These are phyloP conservation scores for Barnettozyma wickerhamii DNA, from an alignment of 805 yeast species.

Conservation along the genomic window DNA sequence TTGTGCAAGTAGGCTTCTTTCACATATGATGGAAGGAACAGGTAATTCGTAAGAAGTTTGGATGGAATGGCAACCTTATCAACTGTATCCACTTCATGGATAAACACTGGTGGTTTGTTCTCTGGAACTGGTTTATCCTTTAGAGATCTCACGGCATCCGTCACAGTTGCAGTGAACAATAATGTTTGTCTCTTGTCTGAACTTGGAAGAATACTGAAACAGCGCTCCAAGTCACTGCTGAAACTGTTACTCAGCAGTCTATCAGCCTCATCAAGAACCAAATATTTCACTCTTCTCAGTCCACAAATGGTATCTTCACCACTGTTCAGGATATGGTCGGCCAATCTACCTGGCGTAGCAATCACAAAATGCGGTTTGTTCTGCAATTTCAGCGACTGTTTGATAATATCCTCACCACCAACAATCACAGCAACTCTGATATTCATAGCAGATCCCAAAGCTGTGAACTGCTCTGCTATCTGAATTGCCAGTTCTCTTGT, in stretches of 20 bases:
- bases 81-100: conserved; percentile 70
- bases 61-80: conserved; percentile 80
- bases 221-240: conserved; percentile 68
- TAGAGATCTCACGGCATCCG: conserved; percentile 82
- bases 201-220: conserved; percentile 68
- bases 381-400: conserved; percentile 79
- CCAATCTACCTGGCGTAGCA: conserved; percentile 96
- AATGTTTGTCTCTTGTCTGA: conserved; percentile 78
- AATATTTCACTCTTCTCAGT: conserved; percentile 66
- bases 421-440: conserved; percentile 78
- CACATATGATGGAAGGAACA: conserved; percentile 81
- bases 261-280: conserved; percentile 96
- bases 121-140: conserved; percentile 57
- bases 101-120: conserved; percentile 51
- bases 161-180: conserved; percentile 92
- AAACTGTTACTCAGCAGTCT: conserved; percentile 80
- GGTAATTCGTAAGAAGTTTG: conserved; percentile 58
- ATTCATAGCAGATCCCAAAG: conserved; percentile 86
- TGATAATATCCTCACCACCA: conserved; percentile 94
- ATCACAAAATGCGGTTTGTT: conserved; percentile 88
- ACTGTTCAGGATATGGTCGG: conserved; percentile 82
- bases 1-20: conserved; percentile 84
- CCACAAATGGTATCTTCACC: conserved; percentile 88
- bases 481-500: conserved; percentile 93
- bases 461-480: conserved; percentile 94